Evolutionary conservation across 2,329 filamentous ascomycete species (phyloP).

Genomic region (Cryphonectria japonica): DNA sequence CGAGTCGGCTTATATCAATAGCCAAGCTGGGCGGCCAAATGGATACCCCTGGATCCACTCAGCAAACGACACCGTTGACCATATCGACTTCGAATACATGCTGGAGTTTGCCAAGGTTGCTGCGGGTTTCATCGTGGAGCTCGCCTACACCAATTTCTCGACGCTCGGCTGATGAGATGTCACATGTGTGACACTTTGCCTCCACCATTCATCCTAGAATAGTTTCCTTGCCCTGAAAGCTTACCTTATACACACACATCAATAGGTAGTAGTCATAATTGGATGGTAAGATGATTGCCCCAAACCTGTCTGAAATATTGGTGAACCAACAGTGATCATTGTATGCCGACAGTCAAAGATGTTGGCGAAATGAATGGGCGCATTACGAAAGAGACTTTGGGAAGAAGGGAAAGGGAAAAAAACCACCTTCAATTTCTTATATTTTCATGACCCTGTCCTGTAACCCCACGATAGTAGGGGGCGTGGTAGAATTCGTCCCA

Average conservation of each 20-base stretch:
- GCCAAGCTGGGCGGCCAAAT: neutral
- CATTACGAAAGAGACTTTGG: neutral
- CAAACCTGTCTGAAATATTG: neutral
- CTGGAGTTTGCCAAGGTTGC: conserved; percentile 19
- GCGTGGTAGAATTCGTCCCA: conserved; percentile 8
- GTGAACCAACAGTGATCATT: neutral
- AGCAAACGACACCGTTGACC: conserved; percentile 18
- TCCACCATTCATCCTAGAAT: neutral
- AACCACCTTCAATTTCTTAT: neutral
- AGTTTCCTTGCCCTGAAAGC: neutral
- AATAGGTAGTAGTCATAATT: neutral
- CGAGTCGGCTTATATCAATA: conserved; percentile 15
- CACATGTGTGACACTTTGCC: too few species aligned
- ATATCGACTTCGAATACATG: conserved; percentile 23
- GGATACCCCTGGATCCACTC: conserved; percentile 16
- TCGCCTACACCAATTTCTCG: conserved; percentile 19
- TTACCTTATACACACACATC: neutral
- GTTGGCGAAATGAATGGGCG: neutral
- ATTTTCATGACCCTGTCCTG: neutral
- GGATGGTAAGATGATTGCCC: neutral
- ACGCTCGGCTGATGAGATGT: neutral
- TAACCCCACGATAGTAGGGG: neutral
- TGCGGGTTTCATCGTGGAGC: conserved; percentile 16
- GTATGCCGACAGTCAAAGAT: neutral
- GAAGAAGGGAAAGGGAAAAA: too few species aligned